Evolutionary conservation across 495 filamentous ascomycete genomes (phyloP).

Genomic region (Talaromyces liani): DNA sequence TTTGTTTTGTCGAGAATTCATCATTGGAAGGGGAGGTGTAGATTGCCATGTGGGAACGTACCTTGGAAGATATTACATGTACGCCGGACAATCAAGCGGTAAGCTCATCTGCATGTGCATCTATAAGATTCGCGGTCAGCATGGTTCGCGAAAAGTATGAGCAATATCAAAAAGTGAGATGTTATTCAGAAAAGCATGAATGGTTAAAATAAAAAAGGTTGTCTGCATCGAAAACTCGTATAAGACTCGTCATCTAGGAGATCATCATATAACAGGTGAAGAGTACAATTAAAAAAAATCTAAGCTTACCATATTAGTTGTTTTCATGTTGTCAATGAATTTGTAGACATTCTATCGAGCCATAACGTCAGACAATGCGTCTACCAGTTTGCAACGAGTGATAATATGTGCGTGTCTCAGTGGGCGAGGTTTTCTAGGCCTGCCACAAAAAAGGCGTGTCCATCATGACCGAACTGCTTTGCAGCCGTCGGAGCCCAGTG

Average conservation of each 20-base stretch:
- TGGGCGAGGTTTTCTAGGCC: constrained; percentile 99
- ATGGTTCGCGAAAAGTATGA: neutral
- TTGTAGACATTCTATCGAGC: neutral
- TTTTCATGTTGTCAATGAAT: neutral
- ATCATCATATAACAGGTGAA: constrained; percentile 39
- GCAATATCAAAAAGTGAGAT: neutral
- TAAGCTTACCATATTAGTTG: neutral
- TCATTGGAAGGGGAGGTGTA: constrained; percentile 26
- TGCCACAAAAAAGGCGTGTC: constrained; percentile 94
- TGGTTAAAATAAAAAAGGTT: constrained; percentile 45
- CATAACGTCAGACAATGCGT: neutral
- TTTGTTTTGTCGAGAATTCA: constrained; percentile 41
- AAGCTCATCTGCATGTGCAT: neutral
- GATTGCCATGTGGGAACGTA: constrained; percentile 21
- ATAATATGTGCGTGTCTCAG: constrained; percentile 51
- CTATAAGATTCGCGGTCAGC: neutral
- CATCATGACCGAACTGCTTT: constrained; percentile 55
- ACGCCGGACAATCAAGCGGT: neutral
- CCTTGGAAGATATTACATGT: constrained; percentile 12
- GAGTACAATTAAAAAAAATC: constrained; percentile 2
- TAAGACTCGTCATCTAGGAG: constrained; percentile 57
- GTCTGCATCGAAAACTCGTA: constrained; percentile 55
- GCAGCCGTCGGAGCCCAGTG: constrained; percentile 97
- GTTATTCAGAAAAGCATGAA: constrained; percentile 50
- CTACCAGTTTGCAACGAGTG: neutral